A percentile compares a stretch with the other conserved stretches of the same genome.
Evolutionary conservation across 2,329 filamentous ascomycete genomes (phyloP).

Genomic region (Zymoseptoria crescenta): DNA sequence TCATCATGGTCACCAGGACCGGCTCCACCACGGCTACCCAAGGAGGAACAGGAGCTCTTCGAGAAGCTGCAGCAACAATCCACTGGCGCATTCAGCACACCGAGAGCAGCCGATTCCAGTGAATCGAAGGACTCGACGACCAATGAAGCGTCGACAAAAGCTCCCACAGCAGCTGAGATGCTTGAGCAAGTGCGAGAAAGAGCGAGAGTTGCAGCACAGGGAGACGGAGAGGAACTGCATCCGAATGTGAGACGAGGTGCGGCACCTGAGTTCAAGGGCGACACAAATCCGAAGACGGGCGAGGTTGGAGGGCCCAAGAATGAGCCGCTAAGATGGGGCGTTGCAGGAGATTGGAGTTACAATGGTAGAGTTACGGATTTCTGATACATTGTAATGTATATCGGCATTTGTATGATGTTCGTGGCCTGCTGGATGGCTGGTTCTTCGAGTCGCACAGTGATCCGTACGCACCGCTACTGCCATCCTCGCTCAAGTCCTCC

Average conservation of each 20-base stretch:
- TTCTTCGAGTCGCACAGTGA: background rate
- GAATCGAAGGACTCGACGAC: background rate
- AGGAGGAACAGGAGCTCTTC: slow-evolving; percentile 83
- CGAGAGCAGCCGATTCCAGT: slow-evolving; percentile 21
- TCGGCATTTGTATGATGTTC: background rate
- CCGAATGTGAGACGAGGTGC: slow-evolving; percentile 68
- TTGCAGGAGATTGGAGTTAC: slow-evolving; percentile 75
- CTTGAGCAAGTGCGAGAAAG: slow-evolving; percentile 26
- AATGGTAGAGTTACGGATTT: slow-evolving; percentile 96
- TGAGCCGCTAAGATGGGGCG: slow-evolving; percentile 84
- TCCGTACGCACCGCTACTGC: no score
- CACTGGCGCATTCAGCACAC: slow-evolving; percentile 70
- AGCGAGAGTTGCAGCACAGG: slow-evolving; percentile 45
- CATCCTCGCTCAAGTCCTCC: background rate
- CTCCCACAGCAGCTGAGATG: slow-evolving; percentile 17
- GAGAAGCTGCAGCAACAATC: slow-evolving; percentile 74
- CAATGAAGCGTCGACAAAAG: slow-evolving; percentile 1
- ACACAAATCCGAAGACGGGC: slow-evolving; percentile 85
- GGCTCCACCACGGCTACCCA: slow-evolving; percentile 75
- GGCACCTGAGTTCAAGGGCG: slow-evolving; percentile 85
- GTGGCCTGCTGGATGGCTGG: background rate
- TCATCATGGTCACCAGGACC: slow-evolving; percentile 43
- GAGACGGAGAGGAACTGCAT: slow-evolving; percentile 58
- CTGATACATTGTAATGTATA: slow-evolving; percentile 19
- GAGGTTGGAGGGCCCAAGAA: slow-evolving; percentile 97